phyloP scores from a whole-genome alignment of 345 rosid species.

The Salix suchowensis region DNA sequence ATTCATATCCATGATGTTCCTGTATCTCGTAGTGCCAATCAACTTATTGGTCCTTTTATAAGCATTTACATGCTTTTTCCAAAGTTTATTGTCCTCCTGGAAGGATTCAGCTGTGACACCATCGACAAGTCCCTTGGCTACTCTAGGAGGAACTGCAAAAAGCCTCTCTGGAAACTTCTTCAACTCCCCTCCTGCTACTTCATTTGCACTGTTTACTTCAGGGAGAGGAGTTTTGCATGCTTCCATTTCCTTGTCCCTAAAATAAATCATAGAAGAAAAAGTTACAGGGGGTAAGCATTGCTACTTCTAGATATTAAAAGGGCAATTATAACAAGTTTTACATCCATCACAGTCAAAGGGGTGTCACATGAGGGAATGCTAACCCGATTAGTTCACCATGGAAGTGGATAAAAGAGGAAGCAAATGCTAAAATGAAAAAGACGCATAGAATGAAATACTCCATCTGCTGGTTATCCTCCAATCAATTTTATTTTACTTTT shows the following conservation, averaged over 20 bases:
- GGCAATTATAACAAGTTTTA: not conserved
- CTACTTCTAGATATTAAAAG: not conserved
- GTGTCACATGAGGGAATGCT: not conserved
- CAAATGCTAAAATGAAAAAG: not conserved
- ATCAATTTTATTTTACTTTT: not conserved
- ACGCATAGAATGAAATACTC: not conserved
- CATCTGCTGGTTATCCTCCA: not conserved
- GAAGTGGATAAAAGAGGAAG: not conserved
- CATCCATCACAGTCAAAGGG: not conserved
- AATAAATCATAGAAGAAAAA: slow-evolving; percentile 13
- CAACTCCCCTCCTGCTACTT: slow-evolving; percentile 79
- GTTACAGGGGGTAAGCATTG: not conserved
- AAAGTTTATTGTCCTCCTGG: slow-evolving; percentile 57
- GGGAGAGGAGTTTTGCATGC: slow-evolving; percentile 72
- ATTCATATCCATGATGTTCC: slow-evolving; percentile 95
- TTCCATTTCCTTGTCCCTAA: slow-evolving; percentile 76
- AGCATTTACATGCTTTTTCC: slow-evolving; percentile 67
- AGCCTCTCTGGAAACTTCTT: slow-evolving; percentile 91
- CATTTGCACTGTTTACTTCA: slow-evolving; percentile 49
- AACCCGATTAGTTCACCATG: not conserved
- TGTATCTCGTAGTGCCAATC: slow-evolving; percentile 73
- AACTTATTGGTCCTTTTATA: slow-evolving; percentile 69
- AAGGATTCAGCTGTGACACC: slow-evolving; percentile 57
- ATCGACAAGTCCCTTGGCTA: slow-evolving; percentile 54
- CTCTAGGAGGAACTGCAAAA: slow-evolving; percentile 67